These are phyloP conservation scores for Coemansia brasiliensis DNA, from an alignment of 192 early-diverging fungal genomes.

Conservation along the genomic window DNA sequence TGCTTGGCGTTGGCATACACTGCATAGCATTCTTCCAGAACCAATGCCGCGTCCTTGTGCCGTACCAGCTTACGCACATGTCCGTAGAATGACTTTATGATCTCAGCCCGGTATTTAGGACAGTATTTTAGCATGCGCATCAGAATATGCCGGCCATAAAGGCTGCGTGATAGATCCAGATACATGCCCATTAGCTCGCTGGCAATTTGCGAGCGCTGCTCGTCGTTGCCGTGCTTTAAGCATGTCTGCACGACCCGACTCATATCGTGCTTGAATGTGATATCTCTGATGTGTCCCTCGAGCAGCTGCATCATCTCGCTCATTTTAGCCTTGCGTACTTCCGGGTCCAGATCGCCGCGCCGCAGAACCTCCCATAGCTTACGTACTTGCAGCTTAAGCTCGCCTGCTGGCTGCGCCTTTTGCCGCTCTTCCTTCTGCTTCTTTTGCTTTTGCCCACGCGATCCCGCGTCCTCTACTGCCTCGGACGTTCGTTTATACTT, in stretches of 20 bases:
- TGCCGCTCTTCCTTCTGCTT: conserved; percentile 28
- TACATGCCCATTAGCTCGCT: conserved; percentile 78
- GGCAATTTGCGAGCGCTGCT: conserved; percentile 78
- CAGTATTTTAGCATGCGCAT: conserved; percentile 84
- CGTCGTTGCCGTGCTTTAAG: conserved; percentile 81
- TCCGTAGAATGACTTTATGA: conserved; percentile 80
- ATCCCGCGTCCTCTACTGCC: background rate
- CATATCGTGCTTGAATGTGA: conserved; percentile 95
- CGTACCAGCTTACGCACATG: conserved; percentile 80
- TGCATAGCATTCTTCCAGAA: conserved; percentile 83
- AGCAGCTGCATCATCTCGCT: conserved; percentile 79
- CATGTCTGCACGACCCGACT: conserved; percentile 88
- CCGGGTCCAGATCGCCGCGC: conserved; percentile 64
- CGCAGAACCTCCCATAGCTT: conserved; percentile 86
- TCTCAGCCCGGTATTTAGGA: conserved; percentile 63
- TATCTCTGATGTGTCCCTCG: conserved; percentile 77
- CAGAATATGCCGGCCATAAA: conserved; percentile 90
- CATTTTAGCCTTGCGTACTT: conserved; percentile 68
- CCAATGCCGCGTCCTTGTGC: conserved; percentile 84
- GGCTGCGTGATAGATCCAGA: conserved; percentile 67
- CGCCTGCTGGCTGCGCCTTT: conserved; percentile 59
- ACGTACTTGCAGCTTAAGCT: conserved; percentile 72
- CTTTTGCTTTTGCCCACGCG: conserved; percentile 60
- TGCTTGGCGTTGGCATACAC: conserved; percentile 78
- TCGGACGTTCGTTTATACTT: background rate